Conservation (phyloP, 208 protist genomes). For the Acanthamoeba triangularis region DNA sequence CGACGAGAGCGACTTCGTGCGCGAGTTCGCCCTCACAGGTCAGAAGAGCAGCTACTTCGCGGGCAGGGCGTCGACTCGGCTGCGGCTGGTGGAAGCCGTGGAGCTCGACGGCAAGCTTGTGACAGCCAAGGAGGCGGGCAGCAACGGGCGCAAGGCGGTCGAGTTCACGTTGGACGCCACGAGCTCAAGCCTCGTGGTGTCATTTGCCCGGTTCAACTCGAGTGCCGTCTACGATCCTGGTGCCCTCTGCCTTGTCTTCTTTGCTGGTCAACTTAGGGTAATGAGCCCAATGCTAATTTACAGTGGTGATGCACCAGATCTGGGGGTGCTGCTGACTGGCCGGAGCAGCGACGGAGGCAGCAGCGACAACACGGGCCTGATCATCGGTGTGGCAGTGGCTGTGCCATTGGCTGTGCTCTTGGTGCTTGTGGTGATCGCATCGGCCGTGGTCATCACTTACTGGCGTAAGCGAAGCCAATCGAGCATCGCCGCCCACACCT, state of each 20-base stretch:
- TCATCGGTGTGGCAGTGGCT: background rate
- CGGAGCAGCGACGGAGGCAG: background rate
- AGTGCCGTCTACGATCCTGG: constrained; percentile 5
- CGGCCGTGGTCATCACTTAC: background rate
- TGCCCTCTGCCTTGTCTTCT: background rate
- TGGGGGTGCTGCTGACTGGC: background rate
- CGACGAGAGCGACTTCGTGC: background rate
- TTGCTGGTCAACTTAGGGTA: too few relatives aligned
- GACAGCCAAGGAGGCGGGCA: background rate
- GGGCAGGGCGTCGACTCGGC: background rate
- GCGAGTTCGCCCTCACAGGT: background rate
- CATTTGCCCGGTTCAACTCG: background rate
- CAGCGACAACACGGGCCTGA: background rate
- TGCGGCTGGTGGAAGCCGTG: background rate
- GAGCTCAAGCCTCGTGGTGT: background rate
- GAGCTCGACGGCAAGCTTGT: background rate
- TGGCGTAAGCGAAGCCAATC: background rate
- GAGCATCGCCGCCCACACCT: too few relatives aligned
- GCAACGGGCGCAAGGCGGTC: background rate
- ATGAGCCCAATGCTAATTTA: too few relatives aligned
- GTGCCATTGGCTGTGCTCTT: background rate
- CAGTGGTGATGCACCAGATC: too few relatives aligned
- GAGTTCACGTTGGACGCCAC: background rate
- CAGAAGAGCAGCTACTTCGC: background rate
- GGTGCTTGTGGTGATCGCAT: background rate